These are phyloP conservation scores for Euryodendron excelsum DNA, from an alignment of 148 eudicot species.

Conservation along the genomic window DNA sequence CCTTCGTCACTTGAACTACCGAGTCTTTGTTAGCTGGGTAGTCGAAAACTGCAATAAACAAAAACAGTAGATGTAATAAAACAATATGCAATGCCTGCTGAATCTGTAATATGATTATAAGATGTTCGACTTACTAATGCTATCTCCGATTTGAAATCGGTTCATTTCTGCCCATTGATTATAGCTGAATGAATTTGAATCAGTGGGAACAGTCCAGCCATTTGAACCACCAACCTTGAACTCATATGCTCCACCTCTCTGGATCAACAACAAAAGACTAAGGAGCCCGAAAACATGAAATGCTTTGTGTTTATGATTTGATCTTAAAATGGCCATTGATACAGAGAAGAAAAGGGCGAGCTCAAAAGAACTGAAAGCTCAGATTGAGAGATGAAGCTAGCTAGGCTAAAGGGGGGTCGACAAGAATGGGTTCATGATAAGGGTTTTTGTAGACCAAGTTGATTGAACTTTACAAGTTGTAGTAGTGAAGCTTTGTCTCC, in stretches of 20 bases:
- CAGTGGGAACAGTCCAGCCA: conserved; percentile 65
- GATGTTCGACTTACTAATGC: conserved; percentile 52
- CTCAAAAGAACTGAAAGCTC: neutral
- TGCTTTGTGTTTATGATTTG: conserved; percentile 3
- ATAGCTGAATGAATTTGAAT: conserved; percentile 32
- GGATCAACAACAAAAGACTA: conserved; percentile 39
- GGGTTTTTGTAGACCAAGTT: conserved; percentile 54
- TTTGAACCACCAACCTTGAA: conserved; percentile 72
- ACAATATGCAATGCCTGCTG: neutral
- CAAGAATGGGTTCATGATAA: neutral
- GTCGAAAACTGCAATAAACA: conserved; percentile 50
- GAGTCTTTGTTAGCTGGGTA: conserved; percentile 57
- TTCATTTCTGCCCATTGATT: conserved; percentile 82
- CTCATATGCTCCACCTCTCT: conserved; percentile 44
- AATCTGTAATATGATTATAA: neutral
- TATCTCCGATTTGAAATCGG: conserved; percentile 73
- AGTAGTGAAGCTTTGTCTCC: conserved; percentile 49
- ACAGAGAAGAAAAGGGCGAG: conserved; percentile 1
- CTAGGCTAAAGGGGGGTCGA: too few relatives aligned
- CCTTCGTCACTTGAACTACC: conserved; percentile 59
- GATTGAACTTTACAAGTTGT: conserved; percentile 44
- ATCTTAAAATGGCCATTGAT: conserved; percentile 29
- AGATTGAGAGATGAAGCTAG: conserved; percentile 5
- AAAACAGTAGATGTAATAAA: neutral
- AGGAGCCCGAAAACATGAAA: conserved; percentile 38